Base-by-base conservation (phyloP, 2,329 filamentous ascomycete genomes). In the Fusarium burgessii region DNA sequence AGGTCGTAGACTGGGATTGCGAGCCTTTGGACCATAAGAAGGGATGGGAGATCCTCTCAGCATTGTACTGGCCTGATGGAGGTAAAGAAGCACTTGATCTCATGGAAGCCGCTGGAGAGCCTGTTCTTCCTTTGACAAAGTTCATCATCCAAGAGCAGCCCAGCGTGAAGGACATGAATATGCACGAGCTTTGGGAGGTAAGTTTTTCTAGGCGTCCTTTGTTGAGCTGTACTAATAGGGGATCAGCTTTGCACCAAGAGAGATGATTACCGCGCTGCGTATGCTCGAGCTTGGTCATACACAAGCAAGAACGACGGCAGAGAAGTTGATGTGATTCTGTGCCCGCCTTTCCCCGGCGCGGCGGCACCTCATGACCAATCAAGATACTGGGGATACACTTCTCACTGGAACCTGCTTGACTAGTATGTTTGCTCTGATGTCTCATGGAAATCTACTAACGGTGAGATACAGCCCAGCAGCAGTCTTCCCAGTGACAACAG, bases 341-440 rank as follows among this genome's bases (percentile, higher is more conserved):
- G 86, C 59, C 90, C 90, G 0, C 86, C 83, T 1, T 86, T 85
- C 0, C 87, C 88, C 3, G n/a, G 87, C 84, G 79, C 86, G 66
- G 83, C 78, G 72, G 62, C 80, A 64, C 68, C 89, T 68, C 78
- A 88, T 69, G 79, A 80, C 7, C 72, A 78, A 13, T 79, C 77
- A 6, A 76, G 78, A 74, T 91, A 76, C 82, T 93, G 90, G 89
- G 86, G 85, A 3, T 93, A 93, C 71, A 91, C 89, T 0, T 81
- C 85, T 1, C 86, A 90, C 66, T 93, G 90, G 89, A 93, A 93
- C 75, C 73, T 92, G 43, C 84, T 93, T 3, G 90, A 93, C 77
- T 92, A 91, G 62, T 65, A 45, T 8, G 62, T 35, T 2, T 7
- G 2, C 3, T 2, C 14, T 35, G 4, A 5, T 7, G 9, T 18